These are phyloP conservation scores for Ophiostoma tasmaniense DNA, from an alignment of 2,329 filamentous ascomycete species.

Conservation along the genomic window DNA sequence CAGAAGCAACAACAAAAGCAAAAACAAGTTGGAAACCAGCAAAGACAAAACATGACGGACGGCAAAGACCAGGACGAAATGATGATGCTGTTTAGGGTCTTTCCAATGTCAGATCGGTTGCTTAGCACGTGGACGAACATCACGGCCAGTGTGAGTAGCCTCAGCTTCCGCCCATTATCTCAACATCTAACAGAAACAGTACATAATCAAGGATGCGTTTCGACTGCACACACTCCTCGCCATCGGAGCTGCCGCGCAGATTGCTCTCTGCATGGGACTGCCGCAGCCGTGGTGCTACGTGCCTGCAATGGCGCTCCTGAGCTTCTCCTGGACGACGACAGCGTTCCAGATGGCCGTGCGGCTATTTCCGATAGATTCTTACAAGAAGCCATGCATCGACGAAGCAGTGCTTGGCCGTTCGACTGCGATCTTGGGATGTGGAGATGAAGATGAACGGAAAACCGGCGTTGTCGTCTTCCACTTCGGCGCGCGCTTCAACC, in stretches of 20 bases:
- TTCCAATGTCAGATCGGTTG: neutral
- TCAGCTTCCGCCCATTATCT: neutral
- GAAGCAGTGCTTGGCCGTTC: conserved; percentile 28
- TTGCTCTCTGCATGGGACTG: conserved; percentile 27
- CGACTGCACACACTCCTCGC: conserved; percentile 28
- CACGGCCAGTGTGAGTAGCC: neutral
- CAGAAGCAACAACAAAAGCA: neutral
- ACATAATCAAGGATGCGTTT: conserved; percentile 30
- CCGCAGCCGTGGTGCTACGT: conserved; percentile 30
- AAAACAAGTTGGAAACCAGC: neutral
- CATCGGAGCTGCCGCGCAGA: conserved; percentile 31
- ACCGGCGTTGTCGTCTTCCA: conserved; percentile 31
- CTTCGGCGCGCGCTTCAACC: conserved; percentile 38
- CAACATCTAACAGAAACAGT: conserved; percentile 13
- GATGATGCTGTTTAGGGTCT: neutral
- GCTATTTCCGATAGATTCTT: conserved; percentile 13
- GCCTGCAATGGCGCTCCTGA: conserved; percentile 26
- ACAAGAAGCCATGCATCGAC: conserved; percentile 16
- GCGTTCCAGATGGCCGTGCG: conserved; percentile 21
- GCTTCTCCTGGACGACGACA: conserved; percentile 28
- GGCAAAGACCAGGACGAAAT: neutral
- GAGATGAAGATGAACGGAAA: neutral
- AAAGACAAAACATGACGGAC: neutral
- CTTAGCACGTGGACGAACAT: conserved; percentile 1
- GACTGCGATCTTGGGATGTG: conserved; percentile 25